Evolutionary conservation across 768 basidiomycete genomes (phyloP), one percentile per base, ranked within the genome.

Genomic region (Leccinum imitatum): DNA sequence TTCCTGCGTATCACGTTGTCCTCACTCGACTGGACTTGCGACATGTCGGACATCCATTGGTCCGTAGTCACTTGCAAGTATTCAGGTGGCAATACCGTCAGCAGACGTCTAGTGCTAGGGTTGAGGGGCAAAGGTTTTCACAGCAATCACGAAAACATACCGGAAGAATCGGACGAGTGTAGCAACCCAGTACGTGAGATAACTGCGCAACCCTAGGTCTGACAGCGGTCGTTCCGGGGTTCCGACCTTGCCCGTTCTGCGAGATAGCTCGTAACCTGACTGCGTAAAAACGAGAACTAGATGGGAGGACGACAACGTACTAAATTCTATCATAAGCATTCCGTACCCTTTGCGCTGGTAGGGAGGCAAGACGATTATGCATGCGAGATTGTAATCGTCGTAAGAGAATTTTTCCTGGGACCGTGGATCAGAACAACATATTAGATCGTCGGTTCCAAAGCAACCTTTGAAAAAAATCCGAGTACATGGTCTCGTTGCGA

Each of bases 241-340:
- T 17, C 95, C 95, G 6, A 91, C 80, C 67, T 88, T 91, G 2
- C 88, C 87, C 11, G 84, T 81, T 55, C 87, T 82, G 48, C 90
- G 83, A 19, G 93, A 97, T 7, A 98, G 79, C 71, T 96, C 93
- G 68, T 99, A 99, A 73, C 95, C 95, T 98, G 35, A 39, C 17
- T 2, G 25, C 25, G 15, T 59, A 30, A 35, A 53, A 35, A 56
- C 14, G 11, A 58, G 48, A 46, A 35, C 56, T 13, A 8, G 23
- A 13, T 35, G 15, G 25, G 19, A 21, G 6, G 50, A 41, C 23
- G 33, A 46, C 37, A n/a, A 76, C 93, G 48, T 70, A 96, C 96
- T 98, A 79, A 98, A 97, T 77, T 99, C 96, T 63, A 98, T 98
- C 82, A 99, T 82, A 25, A 98, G 86, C 82, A 92, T 93, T 3